A percentile compares a stretch with the other conserved stretches of the same genome.
phyloP scores from a whole-genome alignment of 257 asterid genomes.

The Solanum chiquidenum region DNA sequence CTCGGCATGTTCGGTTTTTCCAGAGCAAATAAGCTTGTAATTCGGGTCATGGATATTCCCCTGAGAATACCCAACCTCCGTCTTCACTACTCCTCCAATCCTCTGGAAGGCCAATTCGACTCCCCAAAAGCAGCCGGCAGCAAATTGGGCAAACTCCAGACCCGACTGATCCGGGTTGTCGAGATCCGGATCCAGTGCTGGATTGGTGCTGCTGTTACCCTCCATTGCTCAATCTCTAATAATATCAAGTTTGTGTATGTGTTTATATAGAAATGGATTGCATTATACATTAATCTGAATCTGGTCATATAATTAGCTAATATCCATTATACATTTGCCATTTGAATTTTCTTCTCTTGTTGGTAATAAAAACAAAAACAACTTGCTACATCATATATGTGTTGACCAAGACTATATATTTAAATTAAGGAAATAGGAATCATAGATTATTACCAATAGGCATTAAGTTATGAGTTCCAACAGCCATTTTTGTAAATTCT shows the following conservation, averaged over 20 bases:
- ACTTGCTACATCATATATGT: neutral
- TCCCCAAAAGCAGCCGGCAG: conserved; percentile 99
- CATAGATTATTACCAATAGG: neutral
- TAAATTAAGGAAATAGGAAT: too few species aligned
- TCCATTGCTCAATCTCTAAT: conserved; percentile 21
- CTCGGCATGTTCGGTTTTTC: conserved; percentile 67
- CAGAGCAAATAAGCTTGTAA: conserved; percentile 69
- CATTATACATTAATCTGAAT: neutral
- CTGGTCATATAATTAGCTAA: neutral
- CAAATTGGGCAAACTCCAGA: conserved; percentile 74
- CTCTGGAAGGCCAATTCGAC: conserved; percentile 85
- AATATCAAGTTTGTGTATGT: neutral
- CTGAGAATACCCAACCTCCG: conserved; percentile 84
- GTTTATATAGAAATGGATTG: neutral
- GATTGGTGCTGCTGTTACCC: conserved; percentile 9
- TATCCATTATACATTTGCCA: neutral
- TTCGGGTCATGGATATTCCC: conserved; percentile 58
- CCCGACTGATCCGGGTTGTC: conserved; percentile 55
- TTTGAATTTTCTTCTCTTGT: neutral
- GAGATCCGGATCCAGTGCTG: conserved; percentile 62
- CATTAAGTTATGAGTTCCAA: neutral
- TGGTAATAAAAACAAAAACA: neutral
- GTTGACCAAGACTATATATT: neutral
- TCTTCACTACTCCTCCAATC: conserved; percentile 66
- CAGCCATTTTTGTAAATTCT: neutral